Evolutionary conservation across 2,329 filamentous ascomycete genomes (phyloP).

Genomic region (Monilinia laxa): DNA sequence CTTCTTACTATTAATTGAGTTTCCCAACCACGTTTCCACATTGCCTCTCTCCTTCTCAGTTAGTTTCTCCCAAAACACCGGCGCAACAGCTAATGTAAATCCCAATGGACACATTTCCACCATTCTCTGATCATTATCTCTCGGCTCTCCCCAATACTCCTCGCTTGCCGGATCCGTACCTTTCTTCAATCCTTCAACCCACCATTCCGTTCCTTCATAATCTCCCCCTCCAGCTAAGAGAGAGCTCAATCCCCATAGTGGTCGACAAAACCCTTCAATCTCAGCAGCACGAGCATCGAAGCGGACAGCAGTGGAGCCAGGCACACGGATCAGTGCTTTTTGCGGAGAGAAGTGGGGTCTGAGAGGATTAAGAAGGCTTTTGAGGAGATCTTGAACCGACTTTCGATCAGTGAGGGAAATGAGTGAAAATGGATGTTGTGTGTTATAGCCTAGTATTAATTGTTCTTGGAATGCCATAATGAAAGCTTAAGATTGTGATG

Average conservation of each 20-base stretch:
- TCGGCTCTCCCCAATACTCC: constrained; percentile 76
- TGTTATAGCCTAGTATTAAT: constrained; percentile 50
- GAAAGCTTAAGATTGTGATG: background rate
- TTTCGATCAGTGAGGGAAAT: constrained; percentile 51
- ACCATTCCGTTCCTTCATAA: constrained; percentile 63
- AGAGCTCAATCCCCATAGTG: constrained; percentile 72
- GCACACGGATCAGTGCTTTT: constrained; percentile 63
- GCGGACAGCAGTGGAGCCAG: constrained; percentile 68
- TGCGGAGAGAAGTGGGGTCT: constrained; percentile 68
- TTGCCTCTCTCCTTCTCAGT: constrained; percentile 61
- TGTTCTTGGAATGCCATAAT: constrained; percentile 25
- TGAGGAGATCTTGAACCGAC: constrained; percentile 61
- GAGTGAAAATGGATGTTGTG: constrained; percentile 55
- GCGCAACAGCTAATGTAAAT: constrained; percentile 68
- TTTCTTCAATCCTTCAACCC: constrained; percentile 67
- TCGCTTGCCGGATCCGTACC: constrained; percentile 68
- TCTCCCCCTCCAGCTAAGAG: constrained; percentile 66
- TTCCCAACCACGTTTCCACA: constrained; percentile 70
- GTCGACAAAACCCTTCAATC: constrained; percentile 59
- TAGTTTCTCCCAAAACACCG: constrained; percentile 52
- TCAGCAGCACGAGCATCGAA: constrained; percentile 78
- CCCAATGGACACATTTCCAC: constrained; percentile 82
- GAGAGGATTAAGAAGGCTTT: constrained; percentile 67
- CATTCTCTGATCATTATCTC: constrained; percentile 79
- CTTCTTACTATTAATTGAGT: constrained; percentile 76